Conservation (phyloP, 495 filamentous ascomycete genomes). For the Penicillium canariense region DNA sequence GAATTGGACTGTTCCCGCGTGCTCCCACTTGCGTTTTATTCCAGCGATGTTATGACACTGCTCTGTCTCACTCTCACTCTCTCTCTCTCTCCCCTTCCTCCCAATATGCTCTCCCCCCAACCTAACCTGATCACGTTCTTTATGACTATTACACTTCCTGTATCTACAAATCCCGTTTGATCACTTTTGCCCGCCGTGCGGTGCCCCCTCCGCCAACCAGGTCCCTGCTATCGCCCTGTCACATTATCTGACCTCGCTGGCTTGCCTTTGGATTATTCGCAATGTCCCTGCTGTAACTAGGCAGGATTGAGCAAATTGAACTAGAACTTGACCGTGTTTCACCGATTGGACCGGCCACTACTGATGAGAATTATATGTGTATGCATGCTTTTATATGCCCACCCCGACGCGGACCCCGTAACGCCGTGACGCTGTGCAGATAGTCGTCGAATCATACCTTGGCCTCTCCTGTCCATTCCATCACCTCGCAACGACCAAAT, state of each 20-base stretch:
- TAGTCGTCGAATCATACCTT: not conserved
- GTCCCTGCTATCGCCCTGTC: constrained; percentile 28
- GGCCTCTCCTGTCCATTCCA: not conserved
- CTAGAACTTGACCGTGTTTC: not conserved
- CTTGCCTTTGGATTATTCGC: not conserved
- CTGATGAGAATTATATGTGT: not conserved
- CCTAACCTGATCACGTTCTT: constrained; percentile 19
- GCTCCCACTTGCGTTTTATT: not conserved
- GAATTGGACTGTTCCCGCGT: not conserved
- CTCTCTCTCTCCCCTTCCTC: not conserved
- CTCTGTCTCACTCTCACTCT: constrained; percentile 3
- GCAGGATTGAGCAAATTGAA: constrained; percentile 2
- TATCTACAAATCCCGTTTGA: constrained; percentile 24
- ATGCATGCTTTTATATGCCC: not conserved
- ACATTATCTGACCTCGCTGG: constrained; percentile 21
- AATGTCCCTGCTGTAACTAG: not conserved
- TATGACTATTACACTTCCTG: constrained; percentile 22
- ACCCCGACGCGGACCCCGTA: not conserved
- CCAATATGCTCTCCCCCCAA: not conserved
- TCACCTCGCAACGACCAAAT: constrained; percentile 69
- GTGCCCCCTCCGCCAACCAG: constrained; percentile 5
- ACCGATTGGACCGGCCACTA: not conserved
- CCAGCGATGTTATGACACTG: constrained; percentile 1
- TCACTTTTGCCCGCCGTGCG: constrained; percentile 12
- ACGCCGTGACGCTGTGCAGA: not conserved